Evolutionary conservation across 2,329 filamentous ascomycete genomes (phyloP), one percentile per base, ranked within the genome.

Genomic region (Cordyceps pruinosa): DNA sequence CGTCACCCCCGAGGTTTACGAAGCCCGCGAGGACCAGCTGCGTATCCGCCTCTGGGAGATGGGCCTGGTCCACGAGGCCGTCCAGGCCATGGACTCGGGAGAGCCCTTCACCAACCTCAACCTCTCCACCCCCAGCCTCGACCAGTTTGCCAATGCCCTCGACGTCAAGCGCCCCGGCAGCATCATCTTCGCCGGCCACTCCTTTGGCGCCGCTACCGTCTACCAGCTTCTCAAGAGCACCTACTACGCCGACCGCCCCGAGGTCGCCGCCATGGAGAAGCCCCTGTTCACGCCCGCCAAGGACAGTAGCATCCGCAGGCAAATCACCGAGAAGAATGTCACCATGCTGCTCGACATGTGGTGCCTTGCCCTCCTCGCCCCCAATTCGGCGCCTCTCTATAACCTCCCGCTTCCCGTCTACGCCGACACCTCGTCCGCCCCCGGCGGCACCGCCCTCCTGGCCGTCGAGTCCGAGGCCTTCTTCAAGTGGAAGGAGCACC

Each of bases 191-290:
- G 83, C 82, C 0, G 90, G 90, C 4, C 90, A 96, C 70, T 90
- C 86, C 19, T 95, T 95, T 62, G 90, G 90, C 23, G 87, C 85
- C 1, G 81, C 88, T 1, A 90, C 88, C 0, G 77, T 83, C 21
- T 79, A 88, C 2, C 90, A 95, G 67, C 81, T 95, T 56, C 73
- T 93, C 50, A 96, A 96, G 73, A 87, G 83, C 52, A 83, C 87
- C 12, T 93, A 86, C 74, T 90, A 91, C 71, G 77, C 80, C 13
- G 73, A 72, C 39, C 65, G 71, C 2, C 71, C 79, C 0, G 73
- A 75, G 15, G 68, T 83, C 1, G 68, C 71, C 6, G 65, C 69
- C 30, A 79, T 81, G 60, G 73, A 77, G 51, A 75, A 74, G 26
- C 82, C 86, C 0, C 75, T 93, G 0, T 90, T 86, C 68, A 72